Evolutionary conservation across 306 rosid species (phyloP), one percentile per base, ranked within the genome.

Genomic region (Styphnolobium japonicum): DNA sequence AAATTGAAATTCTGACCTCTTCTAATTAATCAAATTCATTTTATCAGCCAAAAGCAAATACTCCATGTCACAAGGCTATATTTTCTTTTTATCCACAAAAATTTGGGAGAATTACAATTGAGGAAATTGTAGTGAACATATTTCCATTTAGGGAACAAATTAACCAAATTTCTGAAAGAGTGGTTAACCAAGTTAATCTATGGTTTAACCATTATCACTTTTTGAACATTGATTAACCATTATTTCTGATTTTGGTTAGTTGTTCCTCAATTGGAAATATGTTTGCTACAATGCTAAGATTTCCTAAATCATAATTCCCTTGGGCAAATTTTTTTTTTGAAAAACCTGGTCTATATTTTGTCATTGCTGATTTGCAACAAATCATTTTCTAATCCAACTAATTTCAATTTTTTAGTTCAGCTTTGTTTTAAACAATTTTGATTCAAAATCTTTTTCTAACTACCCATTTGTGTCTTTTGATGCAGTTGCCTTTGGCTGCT

Each of bases 401-500:
- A 40, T 51, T 31, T 60, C 51, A 58, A 18, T 36, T 7, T 70
- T 61, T 27, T 62, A 31, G 34, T 77, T 71, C 10, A 52, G 23
- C 31, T 22, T 48, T 45, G 12, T 48, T 68, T 67, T 29, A 57
- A 78, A 60, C 22, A 57, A 22, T 67, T 66, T 71, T 79, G 48
- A 71, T 53, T 68, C 40, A 12, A 49, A 33, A 14, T 71, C n/a
- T n/a, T n/a, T n/a, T n/a, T n/a, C 52, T 46, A 10, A 27, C 37
- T 43, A 7, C 16, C 71, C 11, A 69, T 71, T 19, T 63, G 62
- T 45, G 66, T 76, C 81, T 77, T 84, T 56, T 68, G 61, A 43
- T 85, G 88, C 88, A 93, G 97, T 80, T 95, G 80, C 93, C 96
- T 18, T 83, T 95, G 87, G 92, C 99, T 76, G 93, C 93, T 56